Conservation (phyloP, 2,329 filamentous ascomycete species). For the Verruconis gallopava region DNA sequence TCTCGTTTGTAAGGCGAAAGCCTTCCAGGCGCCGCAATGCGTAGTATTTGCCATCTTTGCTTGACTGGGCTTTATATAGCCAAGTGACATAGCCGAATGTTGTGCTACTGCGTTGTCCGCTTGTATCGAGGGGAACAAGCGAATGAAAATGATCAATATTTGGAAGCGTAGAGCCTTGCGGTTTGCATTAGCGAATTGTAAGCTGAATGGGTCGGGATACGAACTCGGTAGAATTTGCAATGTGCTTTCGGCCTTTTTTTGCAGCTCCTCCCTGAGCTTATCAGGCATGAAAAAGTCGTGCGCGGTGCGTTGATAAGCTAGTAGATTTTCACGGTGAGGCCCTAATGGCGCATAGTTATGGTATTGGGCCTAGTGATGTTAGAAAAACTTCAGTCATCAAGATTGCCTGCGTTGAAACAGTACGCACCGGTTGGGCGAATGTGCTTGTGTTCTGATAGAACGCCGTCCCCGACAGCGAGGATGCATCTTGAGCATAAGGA, state of each 20-base stretch:
- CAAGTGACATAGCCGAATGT: slow-evolving; percentile 83
- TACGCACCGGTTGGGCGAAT: slow-evolving; percentile 38
- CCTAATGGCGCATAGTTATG: slow-evolving; percentile 86
- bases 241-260: slow-evolving; percentile 76
- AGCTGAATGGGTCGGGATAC: slow-evolving; percentile 12
- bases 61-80: slow-evolving; percentile 88
- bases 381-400: slow-evolving; percentile 1
- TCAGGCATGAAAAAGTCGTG: slow-evolving; percentile 91
- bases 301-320: slow-evolving; percentile 72
- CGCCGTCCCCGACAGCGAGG: slow-evolving; percentile 44
- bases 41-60: slow-evolving; percentile 80
- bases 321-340: slow-evolving; percentile 66
- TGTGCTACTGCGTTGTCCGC: slow-evolving; percentile 60
- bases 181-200: not conserved
- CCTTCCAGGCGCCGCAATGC: slow-evolving; percentile 76
- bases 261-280: slow-evolving; percentile 72
- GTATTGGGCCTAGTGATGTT: slow-evolving; percentile 54
- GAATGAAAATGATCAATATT: slow-evolving; percentile 83
- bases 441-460: slow-evolving; percentile 51
- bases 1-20: slow-evolving; percentile 77
- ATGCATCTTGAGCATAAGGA: slow-evolving; percentile 65
- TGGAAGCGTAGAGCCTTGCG: slow-evolving; percentile 53
- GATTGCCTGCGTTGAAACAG: slow-evolving; percentile 1
- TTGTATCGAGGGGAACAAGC: slow-evolving; percentile 76
- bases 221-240: slow-evolving; percentile 71